A percentile compares a stretch with the other conserved stretches of the same genome.
Evolutionary conservation across 768 basidiomycete genomes (phyloP).

Genomic region (Tricholoma flavovirens): DNA sequence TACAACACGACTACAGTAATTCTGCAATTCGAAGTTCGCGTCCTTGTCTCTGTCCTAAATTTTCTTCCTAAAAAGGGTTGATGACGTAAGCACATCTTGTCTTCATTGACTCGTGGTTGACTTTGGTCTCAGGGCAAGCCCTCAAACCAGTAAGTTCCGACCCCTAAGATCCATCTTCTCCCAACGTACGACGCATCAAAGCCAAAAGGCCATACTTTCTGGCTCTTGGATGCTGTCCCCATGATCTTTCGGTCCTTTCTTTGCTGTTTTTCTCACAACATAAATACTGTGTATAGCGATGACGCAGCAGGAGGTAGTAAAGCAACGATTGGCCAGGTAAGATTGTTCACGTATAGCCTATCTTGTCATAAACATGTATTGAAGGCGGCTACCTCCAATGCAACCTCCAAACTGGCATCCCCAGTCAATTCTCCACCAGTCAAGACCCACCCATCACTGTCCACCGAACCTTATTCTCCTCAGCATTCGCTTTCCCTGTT

Average conservation of each 20-base stretch:
- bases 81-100: slow-evolving; percentile 22
- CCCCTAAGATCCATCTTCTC: slow-evolving; percentile 1
- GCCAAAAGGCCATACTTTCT: slow-evolving; percentile 9
- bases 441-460: slow-evolving; percentile 9
- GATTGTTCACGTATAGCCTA: not conserved
- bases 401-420: slow-evolving; percentile 12
- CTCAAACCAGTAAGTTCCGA: slow-evolving; percentile 18
- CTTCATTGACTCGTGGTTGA: slow-evolving; percentile 15
- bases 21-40: not conserved
- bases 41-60: slow-evolving; percentile 2
- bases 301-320: slow-evolving; percentile 25
- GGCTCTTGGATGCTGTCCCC: slow-evolving; percentile 33
- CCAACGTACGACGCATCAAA: not conserved
- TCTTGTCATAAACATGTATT: not conserved
- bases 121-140: slow-evolving; percentile 16
- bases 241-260: slow-evolving; percentile 60
- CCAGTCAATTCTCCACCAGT: slow-evolving; percentile 11
- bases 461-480: slow-evolving; percentile 42
- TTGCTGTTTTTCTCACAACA: slow-evolving; percentile 57
- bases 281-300: slow-evolving; percentile 45
- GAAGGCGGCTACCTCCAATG: slow-evolving; percentile 9
- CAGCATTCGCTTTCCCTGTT: slow-evolving; percentile 53
- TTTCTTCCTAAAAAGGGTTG: slow-evolving; percentile 14
- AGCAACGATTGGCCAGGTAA: not conserved
- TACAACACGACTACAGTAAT: not conserved